Base-by-base conservation (phyloP, 345 rosid species). In the Nephelium lappaceum region DNA sequence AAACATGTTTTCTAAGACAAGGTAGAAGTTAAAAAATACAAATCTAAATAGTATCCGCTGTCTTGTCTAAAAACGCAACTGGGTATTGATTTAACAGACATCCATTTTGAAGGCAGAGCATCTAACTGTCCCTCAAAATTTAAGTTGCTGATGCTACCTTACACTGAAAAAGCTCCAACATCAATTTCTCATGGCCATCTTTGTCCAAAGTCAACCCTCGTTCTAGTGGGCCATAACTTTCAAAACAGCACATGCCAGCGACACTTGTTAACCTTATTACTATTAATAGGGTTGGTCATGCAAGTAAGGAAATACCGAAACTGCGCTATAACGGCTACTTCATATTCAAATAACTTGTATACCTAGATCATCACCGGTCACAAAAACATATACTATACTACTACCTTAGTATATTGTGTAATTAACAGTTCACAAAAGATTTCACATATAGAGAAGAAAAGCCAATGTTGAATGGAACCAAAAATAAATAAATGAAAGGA, bases 291-390 rank as follows among this genome's bases (percentile, higher is more conserved):
- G 58, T 53, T 53, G 8, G n/a, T 15, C n/a, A 16, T 45, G 8
- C 8, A 0, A 45, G 12, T 45, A 7, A 3, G 3, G 41, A 23
- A 51, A 0, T 49, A 31, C 64, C 47, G 11, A 24, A 27, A 51
- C n/a, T 19, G 58, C 66, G 66, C 61, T 23, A 23, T 47, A 47
- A 47, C 78, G 71, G 71, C 63, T 47, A 47, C 62, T 64, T 72
- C 38, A 25, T 19, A 18, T 75, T 75, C 24, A 65, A 75, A 66
- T 10, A 31, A 25, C 25, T 62, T 31, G 36, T 31, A 31, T 31
- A 2, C 36, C 36, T 31, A 4, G 36, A 31, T 31, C 36, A 31
- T 31, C 36, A 31, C 36, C 3, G 3, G 36, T 31, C 36, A 2
- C 3, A 31, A 31, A 3, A 31, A 31, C 36, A 2, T 31, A 31